Percentiles rank a stretch among this genome's conserved stretches.
These are phyloP conservation scores for Pneumocystis oryctolagi DNA, from an alignment of 1,139 yeast genomes.

Conservation along the genomic window DNA sequence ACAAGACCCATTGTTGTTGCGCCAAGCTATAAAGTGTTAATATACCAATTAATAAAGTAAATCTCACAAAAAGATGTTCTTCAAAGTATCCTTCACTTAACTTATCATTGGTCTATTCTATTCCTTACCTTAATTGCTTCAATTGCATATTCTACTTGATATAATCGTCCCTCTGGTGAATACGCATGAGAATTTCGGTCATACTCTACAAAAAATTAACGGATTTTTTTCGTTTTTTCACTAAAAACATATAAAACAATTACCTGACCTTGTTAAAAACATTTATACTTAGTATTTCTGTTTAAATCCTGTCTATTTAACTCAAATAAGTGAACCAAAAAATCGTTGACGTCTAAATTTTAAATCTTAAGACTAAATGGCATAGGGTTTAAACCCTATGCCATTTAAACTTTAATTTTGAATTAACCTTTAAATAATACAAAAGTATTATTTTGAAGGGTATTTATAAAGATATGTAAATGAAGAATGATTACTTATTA, in stretches of 20 bases:
- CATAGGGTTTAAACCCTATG: not conserved
- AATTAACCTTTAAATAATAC: no score
- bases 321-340: not conserved
- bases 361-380: not conserved
- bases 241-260: not conserved
- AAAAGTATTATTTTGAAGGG: no score
- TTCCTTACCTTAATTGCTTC: slow-evolving; percentile 75
- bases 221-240: not conserved
- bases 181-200: slow-evolving; percentile 98
- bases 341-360: not conserved
- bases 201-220: slow-evolving; percentile 39
- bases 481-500: not conserved
- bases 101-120: not conserved
- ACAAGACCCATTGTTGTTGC: slow-evolving; percentile 96
- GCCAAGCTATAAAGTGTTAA: slow-evolving; percentile 35
- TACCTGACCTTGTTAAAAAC: slow-evolving; percentile 82
- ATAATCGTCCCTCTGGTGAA: slow-evolving; percentile 96
- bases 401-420: no score
- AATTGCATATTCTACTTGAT: slow-evolving; percentile 94
- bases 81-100: not conserved
- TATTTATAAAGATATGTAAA: no score
- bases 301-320: not conserved
- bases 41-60: not conserved
- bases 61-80: not conserved
- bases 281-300: slow-evolving; percentile 25